phyloP scores from a whole-genome alignment of 2,329 filamentous ascomycete species.

The Eutypella sp. region DNA sequence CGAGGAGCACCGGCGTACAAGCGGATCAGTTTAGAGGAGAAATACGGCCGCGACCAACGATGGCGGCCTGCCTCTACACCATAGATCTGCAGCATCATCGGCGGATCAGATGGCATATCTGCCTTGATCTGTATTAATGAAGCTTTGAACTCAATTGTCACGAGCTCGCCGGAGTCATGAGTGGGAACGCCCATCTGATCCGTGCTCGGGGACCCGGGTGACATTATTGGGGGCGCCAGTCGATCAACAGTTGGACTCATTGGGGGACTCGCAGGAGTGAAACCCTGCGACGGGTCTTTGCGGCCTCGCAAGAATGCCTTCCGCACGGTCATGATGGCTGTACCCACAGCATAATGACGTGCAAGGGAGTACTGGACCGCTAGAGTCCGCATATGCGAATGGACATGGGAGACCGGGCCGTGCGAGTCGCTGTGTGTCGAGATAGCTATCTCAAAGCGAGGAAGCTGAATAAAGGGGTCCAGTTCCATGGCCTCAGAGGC shows the following conservation, averaged over 20 bases:
- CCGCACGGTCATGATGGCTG: slow-evolving; percentile 71
- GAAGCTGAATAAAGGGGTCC: slow-evolving; percentile 81
- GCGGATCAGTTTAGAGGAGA: slow-evolving; percentile 72
- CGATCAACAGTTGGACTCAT: slow-evolving; percentile 24
- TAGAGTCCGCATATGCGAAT: slow-evolving; percentile 73
- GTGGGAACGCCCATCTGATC: slow-evolving; percentile 28
- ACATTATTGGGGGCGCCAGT: slow-evolving; percentile 33
- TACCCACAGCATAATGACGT: slow-evolving; percentile 82
- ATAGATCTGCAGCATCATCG: slow-evolving; percentile 85
- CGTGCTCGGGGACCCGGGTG: slow-evolving; percentile 26
- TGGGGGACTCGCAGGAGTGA: slow-evolving; percentile 21
- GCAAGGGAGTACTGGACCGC: slow-evolving; percentile 88
- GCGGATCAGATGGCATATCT: slow-evolving; percentile 82
- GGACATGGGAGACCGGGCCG: slow-evolving; percentile 82
- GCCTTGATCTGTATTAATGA: slow-evolving; percentile 83
- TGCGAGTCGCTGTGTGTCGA: slow-evolving; percentile 82
- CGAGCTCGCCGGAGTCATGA: slow-evolving; percentile 53
- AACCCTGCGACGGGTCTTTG: slow-evolving; percentile 29
- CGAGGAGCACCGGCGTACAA: slow-evolving; percentile 83
- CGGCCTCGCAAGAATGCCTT: slow-evolving; percentile 60
- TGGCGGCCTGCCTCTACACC: slow-evolving; percentile 77
- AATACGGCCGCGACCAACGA: slow-evolving; percentile 79
- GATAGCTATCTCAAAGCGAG: slow-evolving; percentile 80
- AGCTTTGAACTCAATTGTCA: slow-evolving; percentile 78
- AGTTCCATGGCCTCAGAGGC: slow-evolving; percentile 76